Base-by-base conservation (phyloP, 352 stramenopile genomes). In the Pythium rhizo-oryzae region DNA sequence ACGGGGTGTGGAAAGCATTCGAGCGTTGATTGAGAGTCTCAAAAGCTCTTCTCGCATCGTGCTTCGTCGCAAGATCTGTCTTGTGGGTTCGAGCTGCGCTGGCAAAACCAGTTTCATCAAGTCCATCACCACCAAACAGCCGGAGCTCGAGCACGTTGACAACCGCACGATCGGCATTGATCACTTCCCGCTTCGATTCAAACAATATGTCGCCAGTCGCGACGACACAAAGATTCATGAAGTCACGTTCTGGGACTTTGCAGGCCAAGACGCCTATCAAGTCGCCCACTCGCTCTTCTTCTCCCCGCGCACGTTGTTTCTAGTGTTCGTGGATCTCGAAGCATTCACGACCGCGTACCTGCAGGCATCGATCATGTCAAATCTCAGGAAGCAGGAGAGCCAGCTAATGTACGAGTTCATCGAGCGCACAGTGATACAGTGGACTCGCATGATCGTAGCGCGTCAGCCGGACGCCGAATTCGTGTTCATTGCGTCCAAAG, bases 51-150 rank as follows among this genome's bases (percentile, higher is more conserved):
- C n/a, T n/a, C n/a, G n/a, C n/a, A n/a, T n/a, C n/a, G n/a, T n/a
- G n/a, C n/a, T n/a, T n/a, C n/a, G n/a, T n/a, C n/a, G n/a, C n/a
- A 80, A 80, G 21, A 15, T 80, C 0, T 77, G 74, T 18, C 53
- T 80, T 8, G 55, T 80, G 13, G 74, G 74, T 2, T 67, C 73
- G 0, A 73, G 66, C 21, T 33, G 41, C 11, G 77, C 66, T 70
- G 70, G 74, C 2, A 80, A 77, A 35, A 80, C 74, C 0, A 77
- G 70, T 15, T 61, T 80, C 43, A 77, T 80, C 61, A 80, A 80
- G 39, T 76, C 59, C 41, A 59, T 77, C 18, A 75, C 33, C 8
- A 57, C 25, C 21, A 52, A 69, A 6, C 41, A 39, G 8, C 16
- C 66, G 1, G 68, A 54, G 4, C 60, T 70, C 5, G 66, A 77